Base-by-base conservation (phyloP, 495 filamentous ascomycete genomes). In the Extremus antarcticus region DNA sequence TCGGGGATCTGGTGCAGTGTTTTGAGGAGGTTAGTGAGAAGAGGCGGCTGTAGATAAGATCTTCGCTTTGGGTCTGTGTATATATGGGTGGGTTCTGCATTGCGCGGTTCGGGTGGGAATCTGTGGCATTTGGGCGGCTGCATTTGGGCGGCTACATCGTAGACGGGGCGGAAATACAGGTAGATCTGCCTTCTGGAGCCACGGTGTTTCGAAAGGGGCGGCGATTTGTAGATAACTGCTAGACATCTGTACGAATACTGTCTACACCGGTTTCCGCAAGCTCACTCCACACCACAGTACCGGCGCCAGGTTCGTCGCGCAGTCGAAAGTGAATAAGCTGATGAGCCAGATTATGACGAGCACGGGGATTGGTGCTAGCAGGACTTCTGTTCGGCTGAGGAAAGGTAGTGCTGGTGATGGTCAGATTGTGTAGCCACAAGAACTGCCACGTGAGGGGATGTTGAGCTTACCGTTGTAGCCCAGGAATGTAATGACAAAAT, bases 1-100 rank as follows among this genome's bases (percentile, higher is more conserved):
- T 81, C 29, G 92, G 90, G 22, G 94, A 99, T 71, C 77, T 82
- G 60, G 74, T 97, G 57, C 91, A 95, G 72, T 78, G 80, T 20
- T 90, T 91, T 65, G 89, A 95, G 64, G 83, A 90, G 71, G 75
- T 81, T 17, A 66, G 63, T 25, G 88, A 90, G 69, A 85, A 85
- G 73, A 77, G 90, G 65, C 71, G 56, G 49, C 66, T 90, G 69
- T 86, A 80, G 53, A 48, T 48, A 21, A 9, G 7, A 24, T 48
- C 46, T 48, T 20, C 11, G 20, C 46, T 48, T 21, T 3, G 9
- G 7, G 21, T 25, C 8, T 24, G 20, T 21, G 41, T 45, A 45
- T 7, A 21, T 45, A 45, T 45, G 41, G 19, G 35, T n/a, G 35
- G 35, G 9, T 9, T 39, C n/a, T 39, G 35, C 35, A 39, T 39